Evolutionary conservation across 2,329 filamentous ascomycete species (phyloP).

Genomic region (Aspergillus fischeri): DNA sequence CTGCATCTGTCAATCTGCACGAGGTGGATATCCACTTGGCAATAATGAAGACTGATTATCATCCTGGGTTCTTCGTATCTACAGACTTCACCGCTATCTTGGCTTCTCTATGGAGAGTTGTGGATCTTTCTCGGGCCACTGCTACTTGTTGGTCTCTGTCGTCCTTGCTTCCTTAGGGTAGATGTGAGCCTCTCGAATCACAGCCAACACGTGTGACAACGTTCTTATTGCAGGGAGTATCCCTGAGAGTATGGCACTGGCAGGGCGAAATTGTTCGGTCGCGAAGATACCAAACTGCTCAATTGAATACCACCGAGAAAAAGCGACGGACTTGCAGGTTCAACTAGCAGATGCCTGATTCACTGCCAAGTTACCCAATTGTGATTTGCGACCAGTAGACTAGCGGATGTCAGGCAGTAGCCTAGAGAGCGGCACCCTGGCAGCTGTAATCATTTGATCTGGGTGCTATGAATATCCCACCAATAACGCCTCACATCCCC

Average conservation of each 20-base stretch:
- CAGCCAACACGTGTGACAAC: background rate
- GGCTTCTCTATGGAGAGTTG: no score
- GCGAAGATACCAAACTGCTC: background rate
- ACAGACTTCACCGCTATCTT: background rate
- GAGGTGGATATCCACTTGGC: no score
- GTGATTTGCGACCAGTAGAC: background rate
- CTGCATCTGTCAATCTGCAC: no score
- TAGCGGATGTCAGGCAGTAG: background rate
- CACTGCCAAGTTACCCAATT: background rate
- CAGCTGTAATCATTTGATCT: background rate
- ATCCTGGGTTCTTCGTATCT: background rate
- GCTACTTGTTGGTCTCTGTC: no score
- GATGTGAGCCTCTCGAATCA: background rate
- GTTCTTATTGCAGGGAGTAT: background rate
- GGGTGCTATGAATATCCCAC: background rate
- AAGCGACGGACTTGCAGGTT: background rate
- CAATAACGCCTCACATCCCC: background rate
- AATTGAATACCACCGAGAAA: background rate
- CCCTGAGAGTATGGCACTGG: background rate
- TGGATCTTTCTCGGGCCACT: no score
- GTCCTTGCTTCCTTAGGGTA: no score
- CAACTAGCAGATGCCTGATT: background rate
- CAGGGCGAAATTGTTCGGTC: background rate
- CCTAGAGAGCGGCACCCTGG: background rate
- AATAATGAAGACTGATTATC: no score